Percentiles rank a stretch among this genome's conserved stretches.
These are phyloP conservation scores for Rubus parviflorus DNA, from an alignment of 306 rosid genomes.

Conservation along the genomic window DNA sequence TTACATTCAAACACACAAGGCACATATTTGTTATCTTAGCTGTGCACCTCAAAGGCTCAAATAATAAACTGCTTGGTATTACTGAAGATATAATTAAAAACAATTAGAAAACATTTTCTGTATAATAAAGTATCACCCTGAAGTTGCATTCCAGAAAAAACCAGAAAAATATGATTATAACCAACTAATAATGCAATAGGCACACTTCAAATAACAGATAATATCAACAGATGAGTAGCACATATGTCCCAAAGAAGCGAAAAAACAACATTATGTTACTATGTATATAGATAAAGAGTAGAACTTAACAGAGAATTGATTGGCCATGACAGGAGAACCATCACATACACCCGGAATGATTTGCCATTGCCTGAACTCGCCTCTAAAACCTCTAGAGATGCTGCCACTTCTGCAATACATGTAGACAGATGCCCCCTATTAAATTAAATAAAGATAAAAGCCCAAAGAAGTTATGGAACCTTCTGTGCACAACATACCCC, in stretches of 20 bases:
- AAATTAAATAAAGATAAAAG: slow-evolving; percentile 15
- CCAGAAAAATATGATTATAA: neutral
- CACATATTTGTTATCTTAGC: neutral
- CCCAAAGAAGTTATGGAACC: neutral
- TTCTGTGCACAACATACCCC: slow-evolving; percentile 65
- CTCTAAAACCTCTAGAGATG: slow-evolving; percentile 98
- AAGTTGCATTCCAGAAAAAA: neutral
- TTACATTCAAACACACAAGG: too few relatives aligned
- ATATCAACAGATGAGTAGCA: neutral
- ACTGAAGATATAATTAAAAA: neutral
- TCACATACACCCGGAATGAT: slow-evolving; percentile 85
- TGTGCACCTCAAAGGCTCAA: neutral
- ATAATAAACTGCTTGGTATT: neutral
- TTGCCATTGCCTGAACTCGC: slow-evolving; percentile 97
- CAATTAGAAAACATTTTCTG: neutral
- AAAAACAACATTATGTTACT: neutral
- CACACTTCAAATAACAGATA: neutral
- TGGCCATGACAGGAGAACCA: slow-evolving; percentile 93
- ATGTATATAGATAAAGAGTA: slow-evolving; percentile 19
- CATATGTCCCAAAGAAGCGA: slow-evolving; percentile 14
- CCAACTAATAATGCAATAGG: neutral
- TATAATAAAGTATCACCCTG: neutral
- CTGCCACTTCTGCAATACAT: slow-evolving; percentile 81
- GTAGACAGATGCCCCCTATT: slow-evolving; percentile 25
- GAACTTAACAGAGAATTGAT: slow-evolving; percentile 87